A percentile compares a stretch with the other conserved stretches of the same genome.
Conservation (phyloP, 2,329 filamentous ascomycete species). For the Monosporascus sp. region DNA sequence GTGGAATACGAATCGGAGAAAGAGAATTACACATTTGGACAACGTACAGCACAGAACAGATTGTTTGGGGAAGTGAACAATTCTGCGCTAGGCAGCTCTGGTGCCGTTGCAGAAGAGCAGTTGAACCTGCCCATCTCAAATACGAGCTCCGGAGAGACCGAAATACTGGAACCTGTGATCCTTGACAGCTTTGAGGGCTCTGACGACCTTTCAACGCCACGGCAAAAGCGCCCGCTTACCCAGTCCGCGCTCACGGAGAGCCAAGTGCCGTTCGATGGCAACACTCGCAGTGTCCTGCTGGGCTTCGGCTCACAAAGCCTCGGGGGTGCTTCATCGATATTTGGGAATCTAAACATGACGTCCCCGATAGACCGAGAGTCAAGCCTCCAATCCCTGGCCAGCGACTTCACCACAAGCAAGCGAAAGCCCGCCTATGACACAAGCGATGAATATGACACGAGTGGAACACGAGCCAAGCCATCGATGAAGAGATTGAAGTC, state of each 20-base stretch:
- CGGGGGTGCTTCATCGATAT: slow-evolving; percentile 41
- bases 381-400: slow-evolving; percentile 14
- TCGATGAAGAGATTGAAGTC: slow-evolving; percentile 53
- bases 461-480: slow-evolving; percentile 33
- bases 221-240: slow-evolving; percentile 20
- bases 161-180: slow-evolving; percentile 36
- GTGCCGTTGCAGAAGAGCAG: slow-evolving; percentile 40
- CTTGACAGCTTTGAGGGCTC: slow-evolving; percentile 42
- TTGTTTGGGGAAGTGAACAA: slow-evolving; percentile 52
- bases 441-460: slow-evolving; percentile 44
- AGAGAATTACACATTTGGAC: slow-evolving; percentile 68
- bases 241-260: slow-evolving; percentile 4
- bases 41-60: slow-evolving; percentile 28
- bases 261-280: slow-evolving; percentile 10
- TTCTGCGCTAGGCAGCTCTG: slow-evolving; percentile 50
- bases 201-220: slow-evolving; percentile 32
- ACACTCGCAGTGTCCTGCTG: slow-evolving; percentile 21
- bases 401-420: slow-evolving; percentile 46
- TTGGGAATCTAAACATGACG: slow-evolving; percentile 38
- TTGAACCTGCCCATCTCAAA: slow-evolving; percentile 41
- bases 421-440: slow-evolving; percentile 46
- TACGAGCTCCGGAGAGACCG: slow-evolving; percentile 26
- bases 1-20: slow-evolving; percentile 69
- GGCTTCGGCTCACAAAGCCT: slow-evolving; percentile 46
- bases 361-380: slow-evolving; percentile 23